Conservation (phyloP, 495 filamentous ascomycete genomes). For the Trichoderma virens region DNA sequence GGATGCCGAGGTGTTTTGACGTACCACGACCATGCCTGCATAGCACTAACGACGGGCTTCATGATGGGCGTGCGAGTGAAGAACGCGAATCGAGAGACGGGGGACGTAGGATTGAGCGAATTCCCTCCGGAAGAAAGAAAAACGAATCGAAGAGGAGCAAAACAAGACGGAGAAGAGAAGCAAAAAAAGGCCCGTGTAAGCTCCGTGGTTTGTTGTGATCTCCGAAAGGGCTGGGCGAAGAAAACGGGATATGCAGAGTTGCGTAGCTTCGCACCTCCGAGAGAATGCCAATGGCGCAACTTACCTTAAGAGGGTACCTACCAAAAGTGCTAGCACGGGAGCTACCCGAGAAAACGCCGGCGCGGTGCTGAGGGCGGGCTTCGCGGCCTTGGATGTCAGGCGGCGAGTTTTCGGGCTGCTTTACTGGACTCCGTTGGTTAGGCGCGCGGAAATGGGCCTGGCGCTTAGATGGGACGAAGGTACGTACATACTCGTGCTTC, state of each 20-base stretch:
- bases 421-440: background rate
- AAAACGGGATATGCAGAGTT: too few relatives aligned
- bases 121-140: too few relatives aligned
- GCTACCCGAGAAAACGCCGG: too few relatives aligned
- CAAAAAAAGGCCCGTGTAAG: too few relatives aligned
- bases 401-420: background rate
- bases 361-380: background rate
- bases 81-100: background rate
- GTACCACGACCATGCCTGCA: conserved; percentile 94
- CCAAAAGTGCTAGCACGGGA: too few relatives aligned
- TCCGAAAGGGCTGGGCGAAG: too few relatives aligned
- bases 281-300: too few relatives aligned
- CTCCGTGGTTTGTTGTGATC: too few relatives aligned
- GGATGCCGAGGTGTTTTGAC: conserved; percentile 10
- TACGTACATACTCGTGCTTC: background rate
- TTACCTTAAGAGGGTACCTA: too few relatives aligned
- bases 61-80: conserved; percentile 42
- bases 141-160: background rate
- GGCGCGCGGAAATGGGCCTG: background rate
- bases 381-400: background rate
- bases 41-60: conserved; percentile 83
- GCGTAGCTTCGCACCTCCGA: too few relatives aligned
- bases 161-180: too few relatives aligned
- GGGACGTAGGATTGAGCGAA: background rate
- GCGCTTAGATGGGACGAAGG: background rate